Base-by-base conservation (phyloP, 768 basidiomycete species). In the Strobilomyces dryophilus region DNA sequence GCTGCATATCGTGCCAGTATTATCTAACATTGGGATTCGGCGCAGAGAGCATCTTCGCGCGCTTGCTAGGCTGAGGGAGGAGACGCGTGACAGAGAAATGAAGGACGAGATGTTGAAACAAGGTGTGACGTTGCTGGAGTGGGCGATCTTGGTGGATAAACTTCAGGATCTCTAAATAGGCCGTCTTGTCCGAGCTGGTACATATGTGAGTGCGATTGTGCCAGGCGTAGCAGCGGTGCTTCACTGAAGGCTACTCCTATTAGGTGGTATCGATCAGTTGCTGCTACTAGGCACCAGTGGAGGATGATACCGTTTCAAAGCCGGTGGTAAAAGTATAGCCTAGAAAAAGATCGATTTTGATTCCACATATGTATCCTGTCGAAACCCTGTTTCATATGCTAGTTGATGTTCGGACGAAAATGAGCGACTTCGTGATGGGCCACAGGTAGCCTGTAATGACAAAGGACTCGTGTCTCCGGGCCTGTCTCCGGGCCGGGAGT, bases 121-220 rank as follows among this genome's bases (percentile, higher is more conserved):
- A 60, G 87, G 87, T 1, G 73, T 89, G 47, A 87, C 85, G 1
- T 75, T 87, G 8, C 73, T 89, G 70, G 87, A 89, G 60, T 89
- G 87, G 87, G 87, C 87, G 20, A 85, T 89, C 61, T 72, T 89
- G 60, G 66, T 89, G 53, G 87, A 89, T 67, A 80, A 73, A 61
- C 64, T 87, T 56, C 79, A 78, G 56, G 71, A 62, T 35, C 57
- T 72, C 51, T 74, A 51, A 55, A 37, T 11, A 5, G 6, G 10
- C 9, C 29, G 4, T 20, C 29, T 11, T 31, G 6, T 31, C 9
- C 11, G 27, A n/a, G 5, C 3, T 29, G 24, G 41, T 5, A 27
- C 50, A n/a, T n/a, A n/a, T n/a, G 56, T 58, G 53, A 48, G 54
- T 43, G 9, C 40, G 18, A 4, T 27, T 26, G 29, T 32, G 27